These are phyloP conservation scores for Verticillium tricorpus DNA, from an alignment of 2,329 filamentous ascomycete species.

Conservation along the genomic window DNA sequence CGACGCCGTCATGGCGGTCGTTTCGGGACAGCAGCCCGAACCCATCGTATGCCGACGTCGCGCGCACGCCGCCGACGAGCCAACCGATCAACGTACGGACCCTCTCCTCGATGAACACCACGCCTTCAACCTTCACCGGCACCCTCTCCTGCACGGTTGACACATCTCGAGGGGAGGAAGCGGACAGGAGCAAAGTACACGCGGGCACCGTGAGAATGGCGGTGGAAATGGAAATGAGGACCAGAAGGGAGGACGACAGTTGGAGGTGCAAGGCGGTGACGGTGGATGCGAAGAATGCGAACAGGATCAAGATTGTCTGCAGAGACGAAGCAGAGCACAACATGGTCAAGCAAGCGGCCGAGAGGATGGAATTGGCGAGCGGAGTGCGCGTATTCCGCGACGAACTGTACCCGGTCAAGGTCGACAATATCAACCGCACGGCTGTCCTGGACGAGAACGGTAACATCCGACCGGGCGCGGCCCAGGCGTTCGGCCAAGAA, in stretches of 20 bases:
- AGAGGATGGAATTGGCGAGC: slow-evolving; percentile 7
- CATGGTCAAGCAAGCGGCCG: slow-evolving; percentile 13
- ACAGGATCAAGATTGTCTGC: slow-evolving; percentile 2
- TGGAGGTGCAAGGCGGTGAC: slow-evolving; percentile 1
- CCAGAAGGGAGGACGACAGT: neutral
- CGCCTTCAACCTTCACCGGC: slow-evolving; percentile 1
- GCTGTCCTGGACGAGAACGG: slow-evolving; percentile 16
- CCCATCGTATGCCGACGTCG: neutral
- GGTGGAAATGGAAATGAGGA: slow-evolving; percentile 1
- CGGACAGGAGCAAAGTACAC: neutral
- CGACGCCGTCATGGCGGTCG: neutral
- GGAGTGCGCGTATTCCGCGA: slow-evolving; percentile 15
- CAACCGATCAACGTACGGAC: neutral
- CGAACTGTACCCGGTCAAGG: slow-evolving; percentile 19
- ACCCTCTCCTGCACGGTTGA: slow-evolving; percentile 2
- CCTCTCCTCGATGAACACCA: slow-evolving; percentile 2
- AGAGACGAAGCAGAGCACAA: slow-evolving; percentile 1
- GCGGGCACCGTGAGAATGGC: neutral
- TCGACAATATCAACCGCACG: slow-evolving; percentile 16
- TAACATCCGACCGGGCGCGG: slow-evolving; percentile 7
- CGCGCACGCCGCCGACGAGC: slow-evolving; percentile 1
- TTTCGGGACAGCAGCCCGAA: neutral
- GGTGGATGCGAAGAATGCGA: neutral
- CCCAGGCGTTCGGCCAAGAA: slow-evolving; percentile 15
- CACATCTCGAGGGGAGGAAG: neutral